These are phyloP conservation scores for Aegilops tauschii DNA, from an alignment of 176 grass and related monocot genomes.

Conservation along the genomic window DNA sequence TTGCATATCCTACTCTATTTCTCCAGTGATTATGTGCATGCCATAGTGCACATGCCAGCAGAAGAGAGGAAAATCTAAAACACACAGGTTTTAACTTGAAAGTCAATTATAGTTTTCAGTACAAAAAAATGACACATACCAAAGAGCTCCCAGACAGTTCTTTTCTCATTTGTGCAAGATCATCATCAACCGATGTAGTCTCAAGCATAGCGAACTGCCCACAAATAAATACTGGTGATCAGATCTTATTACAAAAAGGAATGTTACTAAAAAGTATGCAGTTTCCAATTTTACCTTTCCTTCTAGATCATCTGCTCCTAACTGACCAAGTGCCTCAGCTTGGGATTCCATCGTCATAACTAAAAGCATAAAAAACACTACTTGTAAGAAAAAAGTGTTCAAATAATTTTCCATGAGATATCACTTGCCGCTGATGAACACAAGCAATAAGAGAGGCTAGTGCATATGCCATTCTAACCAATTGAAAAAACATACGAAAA, in stretches of 20 bases:
- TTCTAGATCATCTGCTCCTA: conserved; percentile 91
- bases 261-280: not conserved
- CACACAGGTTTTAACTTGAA: not conserved
- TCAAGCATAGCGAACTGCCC: conserved; percentile 88
- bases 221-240: conserved; percentile 13
- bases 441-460: not conserved
- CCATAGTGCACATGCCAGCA: not conserved
- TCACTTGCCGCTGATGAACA: not conserved
- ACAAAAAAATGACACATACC: conserved; percentile 42
- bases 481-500: not conserved
- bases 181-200: conserved; percentile 79
- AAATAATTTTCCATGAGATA: conserved; percentile 4
- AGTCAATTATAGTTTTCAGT: conserved; percentile 15
- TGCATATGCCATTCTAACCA: not conserved
- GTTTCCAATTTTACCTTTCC: conserved; percentile 69
- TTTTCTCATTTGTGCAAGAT: conserved; percentile 75
- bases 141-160: conserved; percentile 68
- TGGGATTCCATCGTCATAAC: conserved; percentile 99
- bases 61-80: not conserved
- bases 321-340: conserved; percentile 93
- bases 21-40: not conserved
- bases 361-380: conserved; percentile 39
- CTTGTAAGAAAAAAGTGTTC: not conserved
- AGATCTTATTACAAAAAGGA: conserved; percentile 11
- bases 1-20: not conserved